Percentiles rank a stretch among this genome's conserved stretches.
Evolutionary conservation across 768 basidiomycete species (phyloP).

Genomic region (Tephrocybe sp.): DNA sequence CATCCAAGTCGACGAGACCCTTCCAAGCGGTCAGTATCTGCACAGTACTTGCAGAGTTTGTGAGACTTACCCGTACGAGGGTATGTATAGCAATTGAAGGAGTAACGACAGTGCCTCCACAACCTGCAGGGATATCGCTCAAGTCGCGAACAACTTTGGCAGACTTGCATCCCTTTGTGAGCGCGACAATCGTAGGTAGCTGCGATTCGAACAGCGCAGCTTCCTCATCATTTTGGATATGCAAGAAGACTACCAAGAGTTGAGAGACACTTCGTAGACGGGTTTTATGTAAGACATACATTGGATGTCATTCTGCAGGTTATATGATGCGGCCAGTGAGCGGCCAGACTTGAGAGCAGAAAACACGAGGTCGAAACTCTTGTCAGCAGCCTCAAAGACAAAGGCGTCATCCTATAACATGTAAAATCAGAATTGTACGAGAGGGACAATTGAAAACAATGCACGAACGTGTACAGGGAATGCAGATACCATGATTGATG

Average conservation of each 20-base stretch:
- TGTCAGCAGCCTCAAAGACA: constrained; percentile 70
- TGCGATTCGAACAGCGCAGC: constrained; percentile 71
- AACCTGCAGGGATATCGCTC: constrained; percentile 80
- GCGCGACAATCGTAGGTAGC: constrained; percentile 65
- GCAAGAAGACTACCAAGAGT: constrained; percentile 64
- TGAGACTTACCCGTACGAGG: constrained; percentile 70
- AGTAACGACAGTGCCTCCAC: constrained; percentile 79
- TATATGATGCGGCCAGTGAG: constrained; percentile 87
- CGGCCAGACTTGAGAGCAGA: constrained; percentile 74
- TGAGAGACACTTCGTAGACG: constrained; percentile 2
- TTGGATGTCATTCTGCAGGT: constrained; percentile 82
- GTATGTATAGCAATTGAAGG: constrained; percentile 75
- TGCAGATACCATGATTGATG: constrained; percentile 85
- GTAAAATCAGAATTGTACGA: not conserved
- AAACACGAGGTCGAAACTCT: constrained; percentile 85
- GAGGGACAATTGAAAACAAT: not conserved
- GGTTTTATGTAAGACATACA: constrained; percentile 38
- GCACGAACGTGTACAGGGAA: constrained; percentile 77
- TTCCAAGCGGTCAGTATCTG: constrained; percentile 25
- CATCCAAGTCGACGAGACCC: constrained; percentile 89
- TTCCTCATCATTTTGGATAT: constrained; percentile 61
- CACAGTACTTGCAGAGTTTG: not conserved
- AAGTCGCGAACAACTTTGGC: constrained; percentile 63
- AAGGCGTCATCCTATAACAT: constrained; percentile 55
- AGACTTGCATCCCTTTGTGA: constrained; percentile 87